phyloP scores from a whole-genome alignment of 805 yeast genomes.

The Candida boleticola region DNA sequence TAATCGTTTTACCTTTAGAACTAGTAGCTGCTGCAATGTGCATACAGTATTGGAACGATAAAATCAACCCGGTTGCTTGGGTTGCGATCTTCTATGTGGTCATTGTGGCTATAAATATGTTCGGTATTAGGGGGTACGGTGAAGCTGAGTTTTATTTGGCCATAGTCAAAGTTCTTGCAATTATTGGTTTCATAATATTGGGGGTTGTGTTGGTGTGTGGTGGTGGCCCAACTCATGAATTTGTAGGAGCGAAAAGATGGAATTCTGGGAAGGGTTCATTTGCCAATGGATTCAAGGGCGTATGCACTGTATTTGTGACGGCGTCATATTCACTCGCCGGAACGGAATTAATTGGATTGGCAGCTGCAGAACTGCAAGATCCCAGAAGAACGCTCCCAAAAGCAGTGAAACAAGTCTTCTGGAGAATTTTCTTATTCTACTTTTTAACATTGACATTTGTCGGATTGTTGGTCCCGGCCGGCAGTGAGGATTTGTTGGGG shows the following conservation, averaged over 20 bases:
- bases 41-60: conserved; percentile 31
- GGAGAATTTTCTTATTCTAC: conserved; percentile 43
- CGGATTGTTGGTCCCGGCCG: conserved; percentile 49
- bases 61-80: conserved; percentile 38
- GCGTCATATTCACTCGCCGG: conserved; percentile 39
- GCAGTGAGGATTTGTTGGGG: conserved; percentile 43
- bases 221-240: conserved; percentile 37
- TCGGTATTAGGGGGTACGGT: conserved; percentile 38
- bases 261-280: conserved; percentile 29
- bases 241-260: conserved; percentile 34
- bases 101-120: conserved; percentile 27
- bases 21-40: conserved; percentile 40
- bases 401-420: conserved; percentile 43
- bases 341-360: conserved; percentile 36
- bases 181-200: conserved; percentile 35
- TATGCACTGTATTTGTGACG: conserved; percentile 35
- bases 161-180: conserved; percentile 31
- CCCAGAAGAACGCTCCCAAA: conserved; percentile 39
- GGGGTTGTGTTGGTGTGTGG: conserved; percentile 38
- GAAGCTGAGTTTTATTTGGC: conserved; percentile 35
- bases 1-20: conserved; percentile 35
- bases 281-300: conserved; percentile 38
- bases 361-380: conserved; percentile 38
- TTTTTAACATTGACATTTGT: conserved; percentile 30
- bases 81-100: conserved; percentile 32